Evolutionary conservation across 768 basidiomycete species (phyloP), one percentile per base, ranked within the genome.

Genomic region (Lentinus tigrinus): DNA sequence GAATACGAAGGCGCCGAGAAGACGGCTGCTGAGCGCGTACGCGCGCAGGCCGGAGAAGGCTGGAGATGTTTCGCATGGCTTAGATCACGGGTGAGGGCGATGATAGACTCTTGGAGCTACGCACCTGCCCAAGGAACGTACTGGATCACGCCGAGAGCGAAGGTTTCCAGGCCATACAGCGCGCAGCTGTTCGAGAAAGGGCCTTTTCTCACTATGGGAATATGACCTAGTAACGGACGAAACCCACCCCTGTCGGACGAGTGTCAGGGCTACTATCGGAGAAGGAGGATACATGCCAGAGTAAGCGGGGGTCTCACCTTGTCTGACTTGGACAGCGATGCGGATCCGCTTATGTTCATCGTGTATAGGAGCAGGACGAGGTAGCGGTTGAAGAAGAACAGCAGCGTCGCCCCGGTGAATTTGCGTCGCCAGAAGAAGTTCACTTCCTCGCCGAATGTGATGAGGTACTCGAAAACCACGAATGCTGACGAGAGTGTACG

Each of bases 351-450:
- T 4, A 53, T 21, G 27, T 54, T 54, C 28, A 59, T 44, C 14
- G 54, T 16, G 14, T 54, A 19, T 17, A 47, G 36, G 34, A 52
- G 23, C 13, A 62, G 26, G 13, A 52, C 51, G 23, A 54, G 16
- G 43, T 62, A 62, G 31, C 62, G 62, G 46, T 63, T 63, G 5
- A 51, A n/a, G 21, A 58, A 38, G 51, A 63, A 63, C 10, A 63
- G 57, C 2, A 53, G 19, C 11, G 57, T 52, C 31, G 57, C 53
- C n/a, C 62, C 54, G 14, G 57, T 58, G 31, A 53, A 38, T 13
- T 49, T 59, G 17, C 54, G 54, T 1, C 54, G 17, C 62, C 62
- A 63, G 43, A 59, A 53, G 34, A 52, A 57, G 10, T 23, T 13
- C 4, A 63, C 46, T 28, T 59, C 62, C 16, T 39, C 19, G 24